Evolutionary conservation across 2,329 filamentous ascomycete species (phyloP).

Genomic region (Aspergillus vadensis): DNA sequence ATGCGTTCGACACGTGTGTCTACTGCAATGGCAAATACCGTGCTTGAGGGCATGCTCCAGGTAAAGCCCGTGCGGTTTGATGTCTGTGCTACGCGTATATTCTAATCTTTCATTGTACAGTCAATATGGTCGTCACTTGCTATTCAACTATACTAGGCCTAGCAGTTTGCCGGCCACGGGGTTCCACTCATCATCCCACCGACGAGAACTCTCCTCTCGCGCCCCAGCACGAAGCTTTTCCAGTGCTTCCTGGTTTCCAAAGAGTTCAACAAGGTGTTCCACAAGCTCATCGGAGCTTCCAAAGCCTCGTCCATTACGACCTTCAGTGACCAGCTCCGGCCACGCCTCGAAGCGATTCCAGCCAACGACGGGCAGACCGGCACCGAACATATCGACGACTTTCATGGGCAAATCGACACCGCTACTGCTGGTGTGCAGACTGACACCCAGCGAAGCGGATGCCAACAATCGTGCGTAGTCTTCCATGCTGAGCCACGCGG

Average conservation of each 20-base stretch:
- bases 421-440: constrained; percentile 87
- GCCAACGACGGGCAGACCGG: constrained; percentile 84
- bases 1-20: constrained; percentile 39
- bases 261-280: constrained; percentile 64
- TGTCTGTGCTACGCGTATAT: not conserved
- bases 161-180: constrained; percentile 74
- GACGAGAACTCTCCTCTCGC: constrained; percentile 68
- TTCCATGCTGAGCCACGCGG: constrained; percentile 79
- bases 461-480: constrained; percentile 85
- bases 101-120: not conserved
- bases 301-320: constrained; percentile 84
- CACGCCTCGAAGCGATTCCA: constrained; percentile 87
- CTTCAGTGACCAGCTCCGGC: constrained; percentile 84
- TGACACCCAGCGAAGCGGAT: constrained; percentile 85
- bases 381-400: constrained; percentile 98
- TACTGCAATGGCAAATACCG: constrained; percentile 41
- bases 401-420: constrained; percentile 99
- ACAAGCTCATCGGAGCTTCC: constrained; percentile 68
- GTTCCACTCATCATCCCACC: constrained; percentile 96
- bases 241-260: constrained; percentile 61
- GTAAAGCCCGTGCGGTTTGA: not conserved
- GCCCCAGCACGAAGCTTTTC: constrained; percentile 68
- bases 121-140: not conserved
- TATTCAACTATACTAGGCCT: constrained; percentile 40
- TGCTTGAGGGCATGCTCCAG: constrained; percentile 9